phyloP scores from a whole-genome alignment of 176 grass and related monocot genomes.

The Zoysia pacifica region DNA sequence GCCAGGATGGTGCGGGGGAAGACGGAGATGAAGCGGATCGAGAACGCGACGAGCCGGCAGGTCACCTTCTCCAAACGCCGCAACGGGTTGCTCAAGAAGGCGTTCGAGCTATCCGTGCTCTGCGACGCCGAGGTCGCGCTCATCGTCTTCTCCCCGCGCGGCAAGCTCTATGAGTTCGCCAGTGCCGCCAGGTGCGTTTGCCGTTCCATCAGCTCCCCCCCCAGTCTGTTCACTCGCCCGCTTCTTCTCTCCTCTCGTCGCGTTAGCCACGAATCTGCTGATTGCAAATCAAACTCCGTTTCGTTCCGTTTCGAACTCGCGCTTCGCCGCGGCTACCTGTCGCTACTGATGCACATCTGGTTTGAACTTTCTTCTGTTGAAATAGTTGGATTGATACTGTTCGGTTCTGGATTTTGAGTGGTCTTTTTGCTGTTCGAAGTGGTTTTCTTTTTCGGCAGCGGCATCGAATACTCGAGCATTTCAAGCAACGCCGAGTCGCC shows the following conservation, averaged over 20 bases:
- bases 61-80: constrained; percentile 95
- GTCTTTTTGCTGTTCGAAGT: no score
- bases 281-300: background rate
- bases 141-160: constrained; percentile 83
- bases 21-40: constrained; percentile 65
- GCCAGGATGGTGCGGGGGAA: constrained; percentile 54
- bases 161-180: constrained; percentile 88
- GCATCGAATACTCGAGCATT: background rate
- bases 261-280: background rate
- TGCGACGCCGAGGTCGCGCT: constrained; percentile 94
- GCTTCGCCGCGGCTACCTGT: background rate
- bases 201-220: background rate
- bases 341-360: background rate
- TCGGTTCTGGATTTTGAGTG: background rate
- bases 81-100: constrained; percentile 90
- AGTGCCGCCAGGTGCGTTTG: constrained; percentile 44
- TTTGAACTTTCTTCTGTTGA: background rate
- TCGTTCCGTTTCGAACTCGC: background rate
- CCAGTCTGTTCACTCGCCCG: background rate
- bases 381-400: background rate
- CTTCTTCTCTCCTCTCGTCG: background rate
- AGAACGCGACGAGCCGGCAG: constrained; percentile 76
- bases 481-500: background rate
- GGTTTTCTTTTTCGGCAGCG: background rate
- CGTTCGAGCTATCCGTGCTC: constrained; percentile 92